Evolutionary conservation across 1,284 basidiomycete species (phyloP).

Genomic region (Hemileccinum hortonii): DNA sequence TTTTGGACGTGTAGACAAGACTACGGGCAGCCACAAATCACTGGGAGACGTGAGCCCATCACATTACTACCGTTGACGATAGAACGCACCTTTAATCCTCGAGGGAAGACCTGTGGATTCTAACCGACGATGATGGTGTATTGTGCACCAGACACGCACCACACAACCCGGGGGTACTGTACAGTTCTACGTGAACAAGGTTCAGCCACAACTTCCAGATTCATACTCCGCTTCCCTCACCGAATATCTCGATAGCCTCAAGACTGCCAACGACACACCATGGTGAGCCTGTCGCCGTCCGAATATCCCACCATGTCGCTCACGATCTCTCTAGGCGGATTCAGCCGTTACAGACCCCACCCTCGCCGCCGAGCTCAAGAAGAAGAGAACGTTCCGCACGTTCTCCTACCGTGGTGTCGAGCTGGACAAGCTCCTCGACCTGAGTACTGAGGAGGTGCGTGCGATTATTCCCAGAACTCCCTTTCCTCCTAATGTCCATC

Average conservation of each 20-base stretch:
- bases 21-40: constrained; percentile 86
- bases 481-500: not conserved
- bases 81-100: constrained; percentile 76
- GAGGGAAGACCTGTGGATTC: constrained; percentile 87
- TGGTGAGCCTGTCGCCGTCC: constrained; percentile 46
- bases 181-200: constrained; percentile 52
- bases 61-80: not conserved
- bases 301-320: not conserved
- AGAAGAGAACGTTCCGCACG: constrained; percentile 97
- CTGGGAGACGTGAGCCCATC: constrained; percentile 37
- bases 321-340: constrained; percentile 59
- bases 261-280: constrained; percentile 42
- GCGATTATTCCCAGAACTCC: not conserved
- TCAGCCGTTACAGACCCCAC: constrained; percentile 79
- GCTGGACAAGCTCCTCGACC: constrained; percentile 95
- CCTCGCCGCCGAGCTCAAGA: constrained; percentile 93
- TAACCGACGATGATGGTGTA: constrained; percentile 55
- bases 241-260: constrained; percentile 16
- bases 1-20: constrained; percentile 35
- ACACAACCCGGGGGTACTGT: constrained; percentile 42
- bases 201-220: constrained; percentile 43
- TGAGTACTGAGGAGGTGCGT: constrained; percentile 90
- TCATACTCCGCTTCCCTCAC: constrained; percentile 42
- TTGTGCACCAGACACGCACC: not conserved
- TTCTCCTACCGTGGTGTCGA: constrained; percentile 98